Conservation (phyloP, 164 flowering plant genomes). For the Liriodendron chinense region DNA sequence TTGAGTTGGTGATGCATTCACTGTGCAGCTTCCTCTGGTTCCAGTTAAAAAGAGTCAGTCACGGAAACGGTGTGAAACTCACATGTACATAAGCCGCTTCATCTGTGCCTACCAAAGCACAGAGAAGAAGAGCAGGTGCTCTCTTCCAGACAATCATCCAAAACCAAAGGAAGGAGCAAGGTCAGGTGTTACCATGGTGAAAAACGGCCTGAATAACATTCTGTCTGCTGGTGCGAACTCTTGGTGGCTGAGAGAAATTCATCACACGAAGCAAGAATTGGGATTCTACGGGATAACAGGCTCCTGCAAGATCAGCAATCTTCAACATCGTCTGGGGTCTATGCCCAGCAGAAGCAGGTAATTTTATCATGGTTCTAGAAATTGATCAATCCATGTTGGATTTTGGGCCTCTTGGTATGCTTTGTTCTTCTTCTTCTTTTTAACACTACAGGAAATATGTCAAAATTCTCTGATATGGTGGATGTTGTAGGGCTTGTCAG, state of each 20-base stretch:
- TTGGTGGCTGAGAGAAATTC: slow-evolving; percentile 18
- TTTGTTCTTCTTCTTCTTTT: too few relatives aligned
- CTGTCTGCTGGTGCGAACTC: slow-evolving; percentile 8
- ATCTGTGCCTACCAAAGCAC: slow-evolving; percentile 33
- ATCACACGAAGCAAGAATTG: slow-evolving; percentile 25
- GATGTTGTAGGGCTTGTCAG: too few relatives aligned
- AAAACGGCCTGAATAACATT: slow-evolving; percentile 2
- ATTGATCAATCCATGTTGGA: neutral
- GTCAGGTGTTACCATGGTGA: slow-evolving; percentile 13
- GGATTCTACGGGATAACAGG: slow-evolving; percentile 23
- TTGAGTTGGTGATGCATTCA: neutral
- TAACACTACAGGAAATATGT: neutral
- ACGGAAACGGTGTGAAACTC: slow-evolving; percentile 55
- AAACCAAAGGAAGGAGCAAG: slow-evolving; percentile 26
- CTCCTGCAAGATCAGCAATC: slow-evolving; percentile 25
- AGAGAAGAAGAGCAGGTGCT: slow-evolving; percentile 24
- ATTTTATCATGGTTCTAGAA: neutral
- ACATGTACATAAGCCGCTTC: slow-evolving; percentile 54
- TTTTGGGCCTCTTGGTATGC: neutral
- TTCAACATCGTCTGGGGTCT: slow-evolving; percentile 15
- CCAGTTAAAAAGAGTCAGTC: slow-evolving; percentile 18
- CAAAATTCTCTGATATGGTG: too few relatives aligned
- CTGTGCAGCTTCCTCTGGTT: slow-evolving; percentile 32
- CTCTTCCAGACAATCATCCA: slow-evolving; percentile 9
- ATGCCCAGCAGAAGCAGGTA: slow-evolving; percentile 43